These are phyloP conservation scores for Picea sitchensis DNA, from an alignment of 75 land plant species.

Conservation along the genomic window DNA sequence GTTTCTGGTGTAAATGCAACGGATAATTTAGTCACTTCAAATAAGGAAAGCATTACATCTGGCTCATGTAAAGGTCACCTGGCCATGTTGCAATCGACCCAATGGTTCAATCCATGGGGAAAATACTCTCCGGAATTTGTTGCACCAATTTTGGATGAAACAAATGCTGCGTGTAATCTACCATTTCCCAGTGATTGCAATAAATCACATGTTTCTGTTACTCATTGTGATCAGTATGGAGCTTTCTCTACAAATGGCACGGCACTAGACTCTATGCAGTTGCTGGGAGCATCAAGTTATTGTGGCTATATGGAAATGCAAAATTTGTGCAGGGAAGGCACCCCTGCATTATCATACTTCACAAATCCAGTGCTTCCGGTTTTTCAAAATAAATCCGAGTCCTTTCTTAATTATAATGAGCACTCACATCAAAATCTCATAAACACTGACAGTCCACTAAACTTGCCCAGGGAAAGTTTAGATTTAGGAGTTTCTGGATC, in stretches of 20 bases:
- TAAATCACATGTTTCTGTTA: neutral
- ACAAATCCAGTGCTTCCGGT: neutral
- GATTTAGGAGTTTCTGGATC: neutral
- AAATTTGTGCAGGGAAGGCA: neutral
- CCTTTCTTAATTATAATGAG: neutral
- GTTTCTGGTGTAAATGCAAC: neutral
- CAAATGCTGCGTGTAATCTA: constrained; percentile 6
- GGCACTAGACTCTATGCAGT: neutral
- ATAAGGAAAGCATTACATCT: constrained; percentile 2
- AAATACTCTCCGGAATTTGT: neutral
- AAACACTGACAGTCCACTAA: neutral
- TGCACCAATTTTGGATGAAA: neutral
- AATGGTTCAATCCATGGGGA: constrained; percentile 1
- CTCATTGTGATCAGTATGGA: neutral
- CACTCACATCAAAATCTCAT: neutral
- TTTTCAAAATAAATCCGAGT: neutral
- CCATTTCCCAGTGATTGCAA: neutral
- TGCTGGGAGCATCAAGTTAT: neutral
- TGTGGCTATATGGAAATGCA: neutral
- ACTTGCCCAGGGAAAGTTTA: neutral
- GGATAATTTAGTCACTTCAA: neutral
- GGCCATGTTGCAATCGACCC: neutral
- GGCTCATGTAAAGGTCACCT: neutral
- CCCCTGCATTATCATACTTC: neutral
- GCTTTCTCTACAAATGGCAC: neutral